Evolutionary conservation across 148 eudicot genomes (phyloP), one percentile per base, ranked within the genome.

Genomic region (Pouteria glomerata): DNA sequence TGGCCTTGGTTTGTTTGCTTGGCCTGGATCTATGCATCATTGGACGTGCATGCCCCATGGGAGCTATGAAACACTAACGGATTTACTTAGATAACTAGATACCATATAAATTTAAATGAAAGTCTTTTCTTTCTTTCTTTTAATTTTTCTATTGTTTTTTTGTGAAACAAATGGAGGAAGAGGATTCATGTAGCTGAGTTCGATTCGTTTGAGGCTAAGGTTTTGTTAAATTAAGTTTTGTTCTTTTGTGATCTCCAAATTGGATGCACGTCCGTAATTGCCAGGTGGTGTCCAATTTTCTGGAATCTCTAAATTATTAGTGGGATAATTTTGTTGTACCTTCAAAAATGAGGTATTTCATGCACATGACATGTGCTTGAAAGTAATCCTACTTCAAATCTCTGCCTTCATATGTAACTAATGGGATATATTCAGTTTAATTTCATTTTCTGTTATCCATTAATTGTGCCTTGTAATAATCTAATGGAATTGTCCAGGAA

Each of bases 401-500:
- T 23, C 13, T 42, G 37, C 23, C 73, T 26, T 26, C 72, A 24
- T 8, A 29, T 41, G 13, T 8, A 7, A 26, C 31, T 0, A 6
- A 15, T 19, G 42, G 10, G 26, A 29, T 65, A 29, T 65, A 52
- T 63, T 15, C 16, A 12, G 21, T 63, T 39, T 41, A 8, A 62
- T 62, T 37, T 63, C 23, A 13, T 63, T 41, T 23, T 63, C 19
- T 0, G 15, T 21, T 63, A 0, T 45, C 35, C 19, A n/a, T 51
- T 70, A 18, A 37, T 39, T 12, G 1, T 56, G 33, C 62, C 34
- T 27, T 50, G 58, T 27, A 64, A 18, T 66, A 24, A 30, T 27
- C 23, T 66, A 67, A 69, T 75, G 77, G 64, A 19, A 29, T 62
- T 11, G 63, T 78, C 73, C 85, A 93, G 98, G 98, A 90, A 66